These are phyloP conservation scores for Citrus hindsii DNA, from an alignment of 345 rosid species.

Conservation along the genomic window DNA sequence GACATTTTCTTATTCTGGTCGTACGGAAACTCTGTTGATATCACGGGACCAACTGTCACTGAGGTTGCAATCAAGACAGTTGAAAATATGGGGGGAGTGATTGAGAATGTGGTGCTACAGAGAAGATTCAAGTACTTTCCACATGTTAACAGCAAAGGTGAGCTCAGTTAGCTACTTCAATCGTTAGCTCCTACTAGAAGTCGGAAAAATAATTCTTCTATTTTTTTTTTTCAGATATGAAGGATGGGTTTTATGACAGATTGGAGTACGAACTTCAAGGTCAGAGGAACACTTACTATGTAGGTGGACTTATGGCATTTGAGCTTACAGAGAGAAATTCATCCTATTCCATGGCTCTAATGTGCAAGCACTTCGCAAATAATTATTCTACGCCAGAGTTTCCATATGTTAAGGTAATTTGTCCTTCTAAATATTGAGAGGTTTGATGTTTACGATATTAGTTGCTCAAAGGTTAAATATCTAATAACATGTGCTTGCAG, in stretches of 20 bases:
- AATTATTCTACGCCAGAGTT: conserved; percentile 29
- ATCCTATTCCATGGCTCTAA: conserved; percentile 55
- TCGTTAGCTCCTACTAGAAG: not conserved
- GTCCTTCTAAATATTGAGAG: not conserved
- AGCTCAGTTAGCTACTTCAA: conserved; percentile 6
- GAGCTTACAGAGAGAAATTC: conserved; percentile 73
- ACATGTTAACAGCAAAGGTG: conserved; percentile 60
- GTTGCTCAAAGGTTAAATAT: not conserved
- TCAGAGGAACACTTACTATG: conserved; percentile 47
- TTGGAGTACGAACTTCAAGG: conserved; percentile 69
- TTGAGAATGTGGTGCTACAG: conserved; percentile 47
- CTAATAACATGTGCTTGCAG: conserved; percentile 28
- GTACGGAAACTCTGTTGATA: conserved; percentile 44
- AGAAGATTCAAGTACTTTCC: conserved; percentile 66
- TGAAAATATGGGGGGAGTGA: conserved; percentile 41
- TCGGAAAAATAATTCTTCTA: conserved; percentile 2
- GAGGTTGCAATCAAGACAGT: conserved; percentile 42
- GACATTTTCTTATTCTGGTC: conserved; percentile 74
- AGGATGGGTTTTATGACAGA: conserved; percentile 56
- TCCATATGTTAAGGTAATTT: conserved; percentile 56
- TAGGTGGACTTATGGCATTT: conserved; percentile 68
- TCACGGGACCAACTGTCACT: conserved; percentile 38
- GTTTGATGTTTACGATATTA: not conserved
- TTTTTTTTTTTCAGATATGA: conserved; percentile 46
- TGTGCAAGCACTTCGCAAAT: conserved; percentile 62